Base-by-base conservation (phyloP, 2,329 filamentous ascomycete species). In the Teratosphaeria zuluensis region DNA sequence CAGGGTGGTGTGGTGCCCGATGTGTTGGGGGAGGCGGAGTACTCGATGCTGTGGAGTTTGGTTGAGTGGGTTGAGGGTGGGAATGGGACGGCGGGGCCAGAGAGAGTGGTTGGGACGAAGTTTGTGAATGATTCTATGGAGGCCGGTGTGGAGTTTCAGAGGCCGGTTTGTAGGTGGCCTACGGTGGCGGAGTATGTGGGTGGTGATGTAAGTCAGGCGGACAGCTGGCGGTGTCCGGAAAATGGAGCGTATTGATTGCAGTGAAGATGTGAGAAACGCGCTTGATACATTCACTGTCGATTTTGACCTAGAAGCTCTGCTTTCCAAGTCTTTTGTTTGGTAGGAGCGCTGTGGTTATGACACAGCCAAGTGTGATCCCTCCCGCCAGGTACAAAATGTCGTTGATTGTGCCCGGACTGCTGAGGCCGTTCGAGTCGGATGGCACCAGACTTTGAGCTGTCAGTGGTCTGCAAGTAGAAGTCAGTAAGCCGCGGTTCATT, bases 321-420 rank as follows among this genome's bases (percentile, higher is more conserved):
- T 61, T 62, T 4, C 73, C 72, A 6, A 76, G 48, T 53, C 66
- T 57, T 59, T 66, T 71, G 19, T 69, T 76, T 1, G 80, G 81
- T 64, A 83, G 64, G 32, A 81, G 61, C 2, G 76, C 73, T n/a
- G 78, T 81, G 0, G 73, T 79, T 0, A 83, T 60, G 0, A 81
- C 78, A 63, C 80, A 82, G 0, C 79, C 79, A 33, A 83, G 62
- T 33, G 78, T 80, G 2, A 82, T 76, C 1, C 80, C 78, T 3
- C 81, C 81, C 5, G 82, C 82, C 24, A 84, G 66, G 63, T 83
- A 84, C 57, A 84, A 59, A 0, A 83, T 79, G 21, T 61, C 54
- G 21, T 59, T 59, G 8, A 53, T 46, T 3, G 62, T 64, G 2
- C 24, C 31, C 19, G 65, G 59, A 28, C 59, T 58, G 66, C 70